Evolutionary conservation across 2,329 filamentous ascomycete species (phyloP).

Genomic region (Apiospora pterosperma): DNA sequence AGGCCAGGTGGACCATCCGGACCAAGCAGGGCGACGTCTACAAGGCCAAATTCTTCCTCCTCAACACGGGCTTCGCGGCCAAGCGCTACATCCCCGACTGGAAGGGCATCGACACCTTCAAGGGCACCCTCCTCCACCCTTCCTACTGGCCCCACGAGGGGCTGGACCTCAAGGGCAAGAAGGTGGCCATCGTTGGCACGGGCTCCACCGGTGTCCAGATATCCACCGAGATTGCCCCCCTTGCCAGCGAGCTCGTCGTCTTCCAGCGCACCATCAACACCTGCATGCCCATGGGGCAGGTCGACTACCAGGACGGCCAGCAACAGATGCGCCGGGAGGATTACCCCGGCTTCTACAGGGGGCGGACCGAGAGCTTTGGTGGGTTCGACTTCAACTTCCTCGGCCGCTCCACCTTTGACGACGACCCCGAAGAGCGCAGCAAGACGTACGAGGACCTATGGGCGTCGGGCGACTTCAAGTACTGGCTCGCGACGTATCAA

Average conservation of each 20-base stretch:
- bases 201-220: conserved; percentile 62
- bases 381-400: conserved; percentile 56
- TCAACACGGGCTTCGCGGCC: conserved; percentile 42
- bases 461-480: conserved; percentile 48
- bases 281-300: conserved; percentile 56
- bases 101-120: conserved; percentile 51
- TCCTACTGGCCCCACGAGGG: conserved; percentile 55
- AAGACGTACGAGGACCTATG: conserved; percentile 45
- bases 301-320: conserved; percentile 37
- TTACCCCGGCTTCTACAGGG: conserved; percentile 48
- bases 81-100: conserved; percentile 42
- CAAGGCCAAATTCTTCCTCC: conserved; percentile 40
- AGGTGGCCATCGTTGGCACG: conserved; percentile 60
- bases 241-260: conserved; percentile 48
- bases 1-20: conserved; percentile 39
- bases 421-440: conserved; percentile 43
- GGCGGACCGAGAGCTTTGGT: conserved; percentile 49
- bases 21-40: conserved; percentile 36
- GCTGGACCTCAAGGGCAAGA: conserved; percentile 53
- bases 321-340: conserved; percentile 39
- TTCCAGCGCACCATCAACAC: conserved; percentile 66
- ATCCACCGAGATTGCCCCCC: conserved; percentile 53
- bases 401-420: conserved; percentile 52
- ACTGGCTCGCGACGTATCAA: conserved; percentile 50
- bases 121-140: conserved; percentile 54